A percentile compares a stretch with the other conserved stretches of the same genome.
These are phyloP conservation scores for Pugionium dolabratum DNA, from an alignment of 345 rosid species.

Conservation along the genomic window DNA sequence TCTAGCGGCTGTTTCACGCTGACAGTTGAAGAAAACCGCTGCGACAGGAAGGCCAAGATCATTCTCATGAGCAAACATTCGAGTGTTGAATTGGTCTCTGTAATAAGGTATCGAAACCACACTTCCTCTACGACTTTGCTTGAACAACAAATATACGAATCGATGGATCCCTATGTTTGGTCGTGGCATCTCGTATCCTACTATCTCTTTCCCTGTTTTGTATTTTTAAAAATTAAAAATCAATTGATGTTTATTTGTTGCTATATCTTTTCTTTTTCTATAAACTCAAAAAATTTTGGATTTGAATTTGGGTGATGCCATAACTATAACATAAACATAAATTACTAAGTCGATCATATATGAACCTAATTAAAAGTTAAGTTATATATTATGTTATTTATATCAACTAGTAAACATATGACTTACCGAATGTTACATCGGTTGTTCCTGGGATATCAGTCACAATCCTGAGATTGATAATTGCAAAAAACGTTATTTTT, in stretches of 20 bases:
- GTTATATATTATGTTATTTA: too few relatives aligned
- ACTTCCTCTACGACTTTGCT: constrained; percentile 66
- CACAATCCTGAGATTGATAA: constrained; percentile 63
- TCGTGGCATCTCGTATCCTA: constrained; percentile 86
- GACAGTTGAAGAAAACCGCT: constrained; percentile 89
- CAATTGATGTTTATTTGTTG: constrained; percentile 4
- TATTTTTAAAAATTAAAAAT: background rate
- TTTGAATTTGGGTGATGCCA: too few relatives aligned
- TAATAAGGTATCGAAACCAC: constrained; percentile 52
- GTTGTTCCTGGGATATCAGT: constrained; percentile 98
- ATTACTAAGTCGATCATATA: background rate
- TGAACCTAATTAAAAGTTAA: background rate
- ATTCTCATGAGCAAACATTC: constrained; percentile 73
- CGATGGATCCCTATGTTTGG: constrained; percentile 97
- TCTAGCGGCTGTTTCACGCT: constrained; percentile 95
- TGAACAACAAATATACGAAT: constrained; percentile 78
- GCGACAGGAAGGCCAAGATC: constrained; percentile 82
- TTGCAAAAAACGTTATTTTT: constrained; percentile 28
- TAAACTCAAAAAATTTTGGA: too few relatives aligned
- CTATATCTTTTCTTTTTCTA: background rate
- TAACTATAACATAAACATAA: too few relatives aligned
- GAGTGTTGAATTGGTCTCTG: constrained; percentile 68
- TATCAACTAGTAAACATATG: background rate
- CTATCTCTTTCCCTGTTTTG: constrained; percentile 64
- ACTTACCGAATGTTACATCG: constrained; percentile 84